A percentile compares a stretch with the other conserved stretches of the same genome.
phyloP scores from a whole-genome alignment of 768 basidiomycete genomes.

The Daedaleopsis nitida region DNA sequence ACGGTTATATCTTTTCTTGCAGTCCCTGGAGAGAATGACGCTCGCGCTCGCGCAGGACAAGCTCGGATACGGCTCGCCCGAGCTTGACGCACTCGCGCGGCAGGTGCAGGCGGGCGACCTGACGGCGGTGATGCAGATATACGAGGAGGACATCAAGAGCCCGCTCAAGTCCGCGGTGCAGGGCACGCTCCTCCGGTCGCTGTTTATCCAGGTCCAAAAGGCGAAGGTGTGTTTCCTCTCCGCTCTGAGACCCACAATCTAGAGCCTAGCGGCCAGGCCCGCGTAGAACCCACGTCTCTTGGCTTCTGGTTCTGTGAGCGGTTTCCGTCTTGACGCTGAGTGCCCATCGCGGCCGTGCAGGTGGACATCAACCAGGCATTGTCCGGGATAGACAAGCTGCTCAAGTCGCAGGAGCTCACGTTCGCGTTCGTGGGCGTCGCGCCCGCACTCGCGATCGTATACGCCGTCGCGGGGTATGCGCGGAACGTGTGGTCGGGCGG shows the following conservation, averaged over 20 bases:
- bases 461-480: constrained; percentile 60
- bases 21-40: constrained; percentile 95
- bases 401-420: constrained; percentile 92
- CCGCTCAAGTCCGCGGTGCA: constrained; percentile 79
- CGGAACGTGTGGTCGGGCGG: constrained; percentile 51
- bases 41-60: constrained; percentile 83
- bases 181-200: constrained; percentile 79
- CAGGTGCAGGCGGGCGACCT: constrained; percentile 81
- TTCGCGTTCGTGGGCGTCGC: constrained; percentile 98
- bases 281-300: too few species aligned
- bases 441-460: constrained; percentile 81
- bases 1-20: not conserved
- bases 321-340: not conserved
- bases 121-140: constrained; percentile 82
- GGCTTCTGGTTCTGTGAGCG: too few species aligned
- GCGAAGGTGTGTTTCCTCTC: constrained; percentile 67
- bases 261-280: not conserved
- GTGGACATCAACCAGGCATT: constrained; percentile 92
- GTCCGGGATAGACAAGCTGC: constrained; percentile 87
- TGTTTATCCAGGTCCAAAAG: constrained; percentile 94
- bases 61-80: constrained; percentile 59
- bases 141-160: constrained; percentile 90
- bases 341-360: constrained; percentile 37
- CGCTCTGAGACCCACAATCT: not conserved
- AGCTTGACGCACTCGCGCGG: constrained; percentile 64